These are phyloP conservation scores for Piper betle DNA, from an alignment of 164 flowering plant genomes.

Conservation along the genomic window DNA sequence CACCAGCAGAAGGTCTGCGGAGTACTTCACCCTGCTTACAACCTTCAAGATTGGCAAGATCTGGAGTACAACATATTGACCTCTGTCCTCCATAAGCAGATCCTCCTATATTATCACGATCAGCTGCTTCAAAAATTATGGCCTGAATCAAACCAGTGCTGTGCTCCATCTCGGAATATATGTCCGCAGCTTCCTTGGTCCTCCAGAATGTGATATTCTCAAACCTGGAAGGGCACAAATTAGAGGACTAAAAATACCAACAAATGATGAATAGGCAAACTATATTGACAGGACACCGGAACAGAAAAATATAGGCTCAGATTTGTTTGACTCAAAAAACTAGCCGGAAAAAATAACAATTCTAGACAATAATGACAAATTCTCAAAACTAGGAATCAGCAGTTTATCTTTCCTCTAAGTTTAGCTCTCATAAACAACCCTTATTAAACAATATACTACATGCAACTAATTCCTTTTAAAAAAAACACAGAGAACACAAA, in stretches of 20 bases:
- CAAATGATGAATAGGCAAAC: too few species aligned
- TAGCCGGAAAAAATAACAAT: too few species aligned
- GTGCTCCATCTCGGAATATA: constrained; percentile 32
- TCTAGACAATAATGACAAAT: too few species aligned
- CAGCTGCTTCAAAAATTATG: constrained; percentile 80
- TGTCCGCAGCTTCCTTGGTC: constrained; percentile 43
- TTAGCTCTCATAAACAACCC: too few species aligned
- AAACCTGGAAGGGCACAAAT: constrained; percentile 31
- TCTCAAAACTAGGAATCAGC: too few species aligned
- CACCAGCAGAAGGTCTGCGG: constrained; percentile 52
- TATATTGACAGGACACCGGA: too few species aligned
- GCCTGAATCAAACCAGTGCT: constrained; percentile 61
- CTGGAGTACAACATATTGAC: constrained; percentile 87
- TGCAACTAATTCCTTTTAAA: too few species aligned
- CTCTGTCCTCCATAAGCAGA: constrained; percentile 94
- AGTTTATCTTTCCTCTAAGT: too few species aligned
- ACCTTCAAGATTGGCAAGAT: constrained; percentile 90
- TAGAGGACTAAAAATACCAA: background rate
- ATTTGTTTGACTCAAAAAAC: too few species aligned
- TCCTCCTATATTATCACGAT: constrained; percentile 91
- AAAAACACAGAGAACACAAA: too few species aligned
- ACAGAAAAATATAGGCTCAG: too few species aligned
- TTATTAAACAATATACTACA: too few species aligned
- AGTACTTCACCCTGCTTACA: constrained; percentile 90
- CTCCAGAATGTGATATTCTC: constrained; percentile 84